Base-by-base conservation (phyloP, 805 yeast species). In the Candida verbasci region DNA sequence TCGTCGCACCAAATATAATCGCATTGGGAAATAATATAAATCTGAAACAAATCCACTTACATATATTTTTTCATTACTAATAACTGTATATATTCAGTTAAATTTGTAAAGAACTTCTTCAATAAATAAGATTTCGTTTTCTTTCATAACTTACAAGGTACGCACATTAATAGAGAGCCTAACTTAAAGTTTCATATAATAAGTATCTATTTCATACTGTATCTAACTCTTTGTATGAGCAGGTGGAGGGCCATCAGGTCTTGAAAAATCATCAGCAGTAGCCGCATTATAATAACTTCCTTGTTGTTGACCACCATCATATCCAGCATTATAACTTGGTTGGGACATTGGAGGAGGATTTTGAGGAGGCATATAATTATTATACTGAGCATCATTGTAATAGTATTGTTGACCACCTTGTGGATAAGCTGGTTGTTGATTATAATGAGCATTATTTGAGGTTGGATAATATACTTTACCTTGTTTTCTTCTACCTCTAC, bases 191-290 rank as follows among this genome's bases (percentile, higher is more conserved):
- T n/a, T n/a, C n/a, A n/a, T n/a, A n/a, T n/a, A n/a, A n/a, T n/a
- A n/a, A n/a, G n/a, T n/a, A n/a, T n/a, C n/a, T n/a, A n/a, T n/a
- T n/a, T n/a, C n/a, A n/a, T n/a, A n/a, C n/a, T n/a, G n/a, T n/a
- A n/a, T n/a, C n/a, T n/a, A n/a, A n/a, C n/a, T n/a, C 22, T 35
- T 35, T 32, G 34, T 29, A 21, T 35, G 39, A 15, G 34, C 39
- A 3, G 39, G 39, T 29, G 39, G 39, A 3, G 39, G 39, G 4
- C 39, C 39, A 9, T 29, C 21, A 5, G 39, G 39, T 15, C 34
- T 24, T 29, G 34, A 23, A 20, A 15, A 29, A 6, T 28, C 38
- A 5, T 29, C 39, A n/a, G 16, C 31, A 12, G 10, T 16, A 6
- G 14, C 33, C 7, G 14, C 21, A 17, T 12, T 17, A 15, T 35